A percentile compares a stretch with the other conserved stretches of the same genome.
Conservation (phyloP, 1,139 yeast species). For the Yamadazyma atlantica region DNA sequence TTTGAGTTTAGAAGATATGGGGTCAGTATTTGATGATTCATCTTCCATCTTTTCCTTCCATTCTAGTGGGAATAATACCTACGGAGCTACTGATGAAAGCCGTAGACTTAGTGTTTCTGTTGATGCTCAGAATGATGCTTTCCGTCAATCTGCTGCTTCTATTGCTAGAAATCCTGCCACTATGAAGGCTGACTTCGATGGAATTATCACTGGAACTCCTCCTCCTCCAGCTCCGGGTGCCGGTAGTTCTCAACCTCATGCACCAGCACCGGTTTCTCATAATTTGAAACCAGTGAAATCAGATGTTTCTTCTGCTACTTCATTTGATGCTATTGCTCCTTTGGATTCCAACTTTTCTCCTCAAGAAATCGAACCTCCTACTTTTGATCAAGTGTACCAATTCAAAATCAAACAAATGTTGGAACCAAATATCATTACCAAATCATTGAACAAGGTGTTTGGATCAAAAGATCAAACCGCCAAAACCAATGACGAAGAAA, state of each 20-base stretch:
- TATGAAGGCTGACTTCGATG: conserved; percentile 32
- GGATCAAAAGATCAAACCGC: conserved; percentile 6
- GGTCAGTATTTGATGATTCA: conserved; percentile 48
- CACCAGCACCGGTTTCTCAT: conserved; percentile 6
- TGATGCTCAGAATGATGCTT: conserved; percentile 19
- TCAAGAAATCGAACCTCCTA: conserved; percentile 42
- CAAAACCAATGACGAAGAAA: conserved; percentile 17
- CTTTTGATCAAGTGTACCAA: conserved; percentile 29
- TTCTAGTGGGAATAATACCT: conserved; percentile 21
- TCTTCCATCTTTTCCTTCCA: conserved; percentile 48
- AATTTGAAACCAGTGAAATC: conserved; percentile 24
- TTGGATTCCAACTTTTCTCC: conserved; percentile 25
- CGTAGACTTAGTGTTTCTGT: conserved; percentile 22
- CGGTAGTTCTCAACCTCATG: conserved; percentile 4
- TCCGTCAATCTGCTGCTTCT: conserved; percentile 37
- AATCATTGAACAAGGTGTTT: conserved; percentile 7
- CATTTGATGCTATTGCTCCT: conserved; percentile 22
- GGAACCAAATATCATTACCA: conserved; percentile 13
- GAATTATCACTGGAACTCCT: conserved; percentile 31
- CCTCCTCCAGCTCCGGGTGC: conserved; percentile 15
- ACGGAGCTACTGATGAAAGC: conserved; percentile 23
- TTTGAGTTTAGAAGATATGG: conserved; percentile 54
- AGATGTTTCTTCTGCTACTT: conserved; percentile 22
- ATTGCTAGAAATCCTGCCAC: conserved; percentile 39
- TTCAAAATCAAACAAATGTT: conserved; percentile 25